Evolutionary conservation across 78 protist genomes (phyloP).

Genomic region (Bodo saltans): DNA sequence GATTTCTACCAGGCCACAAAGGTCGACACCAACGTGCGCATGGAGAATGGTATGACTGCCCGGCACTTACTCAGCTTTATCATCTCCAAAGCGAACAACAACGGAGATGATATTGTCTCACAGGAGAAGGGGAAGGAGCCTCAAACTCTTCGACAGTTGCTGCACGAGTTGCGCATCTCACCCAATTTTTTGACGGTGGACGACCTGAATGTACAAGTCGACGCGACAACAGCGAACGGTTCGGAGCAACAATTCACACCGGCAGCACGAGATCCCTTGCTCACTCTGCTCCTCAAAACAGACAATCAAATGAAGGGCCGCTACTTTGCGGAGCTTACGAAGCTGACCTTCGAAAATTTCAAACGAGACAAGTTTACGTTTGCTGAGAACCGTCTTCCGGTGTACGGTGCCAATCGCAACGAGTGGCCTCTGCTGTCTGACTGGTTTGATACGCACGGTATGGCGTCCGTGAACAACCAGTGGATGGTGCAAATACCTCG

Average conservation of each 20-base stretch:
- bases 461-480: slow-evolving; percentile 70
- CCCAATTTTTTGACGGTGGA: slow-evolving; percentile 80
- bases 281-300: slow-evolving; percentile 94
- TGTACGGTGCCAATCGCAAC: slow-evolving; percentile 75
- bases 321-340: slow-evolving; percentile 87
- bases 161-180: slow-evolving; percentile 49
- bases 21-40: slow-evolving; percentile 97
- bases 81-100: slow-evolving; percentile 53
- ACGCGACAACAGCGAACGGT: slow-evolving; percentile 64
- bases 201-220: slow-evolving; percentile 85
- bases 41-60: slow-evolving; percentile 84
- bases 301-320: slow-evolving; percentile 83
- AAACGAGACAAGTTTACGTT: slow-evolving; percentile 68
- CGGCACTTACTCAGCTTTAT: slow-evolving; percentile 92
- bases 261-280: slow-evolving; percentile 49
- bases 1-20: slow-evolving; percentile 92
- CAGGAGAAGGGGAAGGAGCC: slow-evolving; percentile 65
- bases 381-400: slow-evolving; percentile 89
- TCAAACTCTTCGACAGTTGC: slow-evolving; percentile 76
- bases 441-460: slow-evolving; percentile 73
- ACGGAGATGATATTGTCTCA: slow-evolving; percentile 41
- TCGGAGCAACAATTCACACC: slow-evolving; percentile 73
- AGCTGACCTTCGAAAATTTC: slow-evolving; percentile 77
- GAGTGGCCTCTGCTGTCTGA: slow-evolving; percentile 87
- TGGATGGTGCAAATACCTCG: slow-evolving; percentile 96